Percentiles rank a stretch among this genome's conserved stretches.
phyloP scores from a whole-genome alignment of 805 yeast species.

The Tetrapisispora nanseiensis region DNA sequence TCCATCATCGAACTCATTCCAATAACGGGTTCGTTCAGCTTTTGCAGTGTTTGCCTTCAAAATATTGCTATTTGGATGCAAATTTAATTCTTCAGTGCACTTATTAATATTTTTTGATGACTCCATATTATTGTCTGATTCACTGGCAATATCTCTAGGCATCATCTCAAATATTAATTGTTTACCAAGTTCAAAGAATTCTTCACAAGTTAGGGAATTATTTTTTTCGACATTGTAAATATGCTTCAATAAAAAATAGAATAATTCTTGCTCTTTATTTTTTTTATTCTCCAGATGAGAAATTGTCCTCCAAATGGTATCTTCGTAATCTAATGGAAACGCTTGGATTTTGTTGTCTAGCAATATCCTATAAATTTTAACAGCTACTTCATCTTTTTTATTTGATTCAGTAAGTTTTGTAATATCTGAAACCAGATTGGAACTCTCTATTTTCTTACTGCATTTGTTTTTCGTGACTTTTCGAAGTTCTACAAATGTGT shows the following conservation, averaged over 20 bases:
- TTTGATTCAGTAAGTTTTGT: neutral
- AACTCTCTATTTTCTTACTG: neutral
- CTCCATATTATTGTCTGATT: neutral
- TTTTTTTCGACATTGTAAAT: constrained; percentile 9
- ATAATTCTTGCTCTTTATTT: constrained; percentile 11
- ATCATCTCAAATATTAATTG: constrained; percentile 8
- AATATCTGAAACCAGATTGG: neutral
- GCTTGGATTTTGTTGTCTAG: constrained; percentile 16
- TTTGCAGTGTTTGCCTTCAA: neutral
- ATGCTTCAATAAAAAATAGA: constrained; percentile 10
- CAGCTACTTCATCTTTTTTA: neutral
- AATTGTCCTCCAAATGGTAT: constrained; percentile 20
- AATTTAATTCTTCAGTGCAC: neutral
- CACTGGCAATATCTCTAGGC: neutral
- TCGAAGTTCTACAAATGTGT: constrained; percentile 16
- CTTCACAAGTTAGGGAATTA: constrained; percentile 10
- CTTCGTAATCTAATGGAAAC: constrained; percentile 12
- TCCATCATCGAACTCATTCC: constrained; percentile 30
- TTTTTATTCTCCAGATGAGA: constrained; percentile 6
- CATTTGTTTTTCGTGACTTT: neutral
- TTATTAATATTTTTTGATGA: neutral
- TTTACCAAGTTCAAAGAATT: constrained; percentile 19
- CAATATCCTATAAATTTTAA: constrained; percentile 6
- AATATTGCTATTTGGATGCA: neutral
- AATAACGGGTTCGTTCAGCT: constrained; percentile 14